These are phyloP conservation scores for Mesembryanthemum crystallinum DNA, from an alignment of 148 eudicot species.

Conservation along the genomic window DNA sequence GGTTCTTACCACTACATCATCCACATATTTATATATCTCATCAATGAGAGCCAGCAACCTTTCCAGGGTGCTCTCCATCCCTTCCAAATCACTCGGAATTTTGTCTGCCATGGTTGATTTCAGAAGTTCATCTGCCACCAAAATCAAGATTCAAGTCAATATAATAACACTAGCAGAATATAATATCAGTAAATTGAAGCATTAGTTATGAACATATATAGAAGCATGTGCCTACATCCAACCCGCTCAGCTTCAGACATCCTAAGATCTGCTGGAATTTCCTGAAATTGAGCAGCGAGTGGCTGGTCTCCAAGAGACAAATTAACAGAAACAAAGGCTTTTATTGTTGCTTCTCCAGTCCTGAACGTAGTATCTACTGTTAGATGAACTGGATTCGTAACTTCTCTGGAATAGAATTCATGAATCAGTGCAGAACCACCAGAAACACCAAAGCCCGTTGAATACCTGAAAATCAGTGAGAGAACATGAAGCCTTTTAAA, in stretches of 20 bases:
- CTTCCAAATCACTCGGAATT: slow-evolving; percentile 89
- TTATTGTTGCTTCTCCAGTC: slow-evolving; percentile 70
- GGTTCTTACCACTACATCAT: slow-evolving; percentile 90
- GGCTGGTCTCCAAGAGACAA: slow-evolving; percentile 86
- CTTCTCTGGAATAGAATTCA: slow-evolving; percentile 87
- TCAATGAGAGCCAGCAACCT: slow-evolving; percentile 71
- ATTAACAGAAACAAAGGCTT: slow-evolving; percentile 70
- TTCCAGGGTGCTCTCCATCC: slow-evolving; percentile 85
- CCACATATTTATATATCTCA: slow-evolving; percentile 83
- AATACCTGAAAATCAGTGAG: slow-evolving; percentile 54
- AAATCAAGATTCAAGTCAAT: slow-evolving; percentile 12
- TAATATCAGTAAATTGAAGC: neutral
- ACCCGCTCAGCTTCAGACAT: slow-evolving; percentile 94
- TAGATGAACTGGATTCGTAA: slow-evolving; percentile 71
- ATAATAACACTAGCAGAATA: neutral
- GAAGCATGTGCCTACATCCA: slow-evolving; percentile 68
- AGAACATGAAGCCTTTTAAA: neutral
- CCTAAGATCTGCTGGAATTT: slow-evolving; percentile 73
- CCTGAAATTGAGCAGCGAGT: slow-evolving; percentile 95
- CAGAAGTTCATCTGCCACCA: slow-evolving; percentile 72
- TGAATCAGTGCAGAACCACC: slow-evolving; percentile 93
- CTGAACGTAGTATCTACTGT: slow-evolving; percentile 78
- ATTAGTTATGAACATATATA: neutral
- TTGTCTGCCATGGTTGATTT: slow-evolving; percentile 83
- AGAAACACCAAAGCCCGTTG: slow-evolving; percentile 88